A percentile compares a stretch with the other conserved stretches of the same genome.
phyloP scores from a whole-genome alignment of 2,329 filamentous ascomycete genomes.

The Aspergillus ochraceus region DNA sequence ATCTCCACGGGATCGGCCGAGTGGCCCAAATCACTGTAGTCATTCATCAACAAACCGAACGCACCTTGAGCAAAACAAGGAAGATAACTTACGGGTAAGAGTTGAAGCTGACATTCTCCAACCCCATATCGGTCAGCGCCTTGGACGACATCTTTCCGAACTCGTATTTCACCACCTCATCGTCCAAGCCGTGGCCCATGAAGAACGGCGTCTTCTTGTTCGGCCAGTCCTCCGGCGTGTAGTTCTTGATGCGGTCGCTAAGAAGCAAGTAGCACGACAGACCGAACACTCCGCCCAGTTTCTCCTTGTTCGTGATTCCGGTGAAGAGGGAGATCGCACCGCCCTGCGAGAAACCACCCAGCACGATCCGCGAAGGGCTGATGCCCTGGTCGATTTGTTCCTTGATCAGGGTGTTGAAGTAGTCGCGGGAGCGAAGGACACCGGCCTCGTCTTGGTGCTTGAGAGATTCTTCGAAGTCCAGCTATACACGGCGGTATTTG shows the following conservation, averaged over 20 bases:
- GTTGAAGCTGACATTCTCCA: constrained; percentile 69
- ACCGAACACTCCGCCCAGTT: constrained; percentile 84
- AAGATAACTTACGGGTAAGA: constrained; percentile 64
- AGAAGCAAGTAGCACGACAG: constrained; percentile 81
- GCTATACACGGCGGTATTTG: constrained; percentile 22
- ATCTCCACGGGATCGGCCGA: constrained; percentile 76
- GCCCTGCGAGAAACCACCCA: constrained; percentile 70
- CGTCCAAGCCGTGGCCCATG: constrained; percentile 81
- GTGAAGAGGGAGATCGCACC: constrained; percentile 83
- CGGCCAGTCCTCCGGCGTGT: constrained; percentile 54
- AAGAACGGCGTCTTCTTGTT: constrained; percentile 81
- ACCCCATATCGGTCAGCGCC: constrained; percentile 67
- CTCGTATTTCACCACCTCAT: constrained; percentile 68
- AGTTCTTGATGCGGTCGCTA: constrained; percentile 61
- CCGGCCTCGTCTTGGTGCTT: constrained; percentile 60
- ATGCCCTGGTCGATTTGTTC: constrained; percentile 80
- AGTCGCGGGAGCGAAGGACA: constrained; percentile 69
- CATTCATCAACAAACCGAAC: constrained; percentile 9
- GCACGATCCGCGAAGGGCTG: constrained; percentile 75
- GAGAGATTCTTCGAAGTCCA: constrained; percentile 43
- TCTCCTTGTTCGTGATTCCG: constrained; percentile 70
- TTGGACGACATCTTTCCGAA: constrained; percentile 70
- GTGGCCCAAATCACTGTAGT: constrained; percentile 66
- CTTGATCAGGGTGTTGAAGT: constrained; percentile 78
- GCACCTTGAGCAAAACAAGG: neutral